phyloP scores from a whole-genome alignment of 2,329 filamentous ascomycete genomes.

The Akanthomyces muscarius region DNA sequence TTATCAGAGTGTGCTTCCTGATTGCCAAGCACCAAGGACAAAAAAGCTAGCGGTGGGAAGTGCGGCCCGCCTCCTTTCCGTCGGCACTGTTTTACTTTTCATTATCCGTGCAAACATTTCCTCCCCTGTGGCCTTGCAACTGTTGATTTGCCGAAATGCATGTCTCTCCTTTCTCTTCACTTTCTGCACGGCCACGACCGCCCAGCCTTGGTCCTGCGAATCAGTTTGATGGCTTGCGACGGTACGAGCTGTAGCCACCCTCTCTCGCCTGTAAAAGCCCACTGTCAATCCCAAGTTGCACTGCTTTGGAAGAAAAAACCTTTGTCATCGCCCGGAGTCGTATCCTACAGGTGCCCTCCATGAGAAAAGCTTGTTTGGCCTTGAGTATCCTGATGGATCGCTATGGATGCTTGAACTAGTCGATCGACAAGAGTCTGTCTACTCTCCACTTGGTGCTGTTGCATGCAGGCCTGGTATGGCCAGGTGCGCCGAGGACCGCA shows the following conservation, averaged over 20 bases:
- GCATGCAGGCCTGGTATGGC: not conserved
- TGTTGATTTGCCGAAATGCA: conserved; percentile 1
- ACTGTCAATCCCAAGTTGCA: not conserved
- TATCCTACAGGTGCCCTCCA: not conserved
- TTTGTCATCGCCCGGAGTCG: not conserved
- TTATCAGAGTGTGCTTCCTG: not conserved
- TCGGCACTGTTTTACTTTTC: conserved; percentile 6
- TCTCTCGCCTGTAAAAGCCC: not conserved
- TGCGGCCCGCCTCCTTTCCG: conserved; percentile 7
- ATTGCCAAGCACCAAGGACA: not conserved
- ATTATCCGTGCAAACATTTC: not conserved
- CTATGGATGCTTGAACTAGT: not conserved
- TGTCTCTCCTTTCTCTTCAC: not conserved
- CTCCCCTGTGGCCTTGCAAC: not conserved
- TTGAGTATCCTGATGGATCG: not conserved
- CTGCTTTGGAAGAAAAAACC: not conserved
- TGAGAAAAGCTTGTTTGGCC: conserved; percentile 10
- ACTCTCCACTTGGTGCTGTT: conserved; percentile 11
- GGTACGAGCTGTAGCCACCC: not conserved
- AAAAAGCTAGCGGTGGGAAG: not conserved
- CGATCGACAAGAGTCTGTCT: not conserved
- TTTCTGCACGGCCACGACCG: not conserved
- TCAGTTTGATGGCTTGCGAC: not conserved
- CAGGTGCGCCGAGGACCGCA: conserved; percentile 15
- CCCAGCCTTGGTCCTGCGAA: not conserved